Percentiles rank a stretch among this genome's conserved stretches.
Conservation (phyloP, 2,329 filamentous ascomycete genomes). For the Hymenoscyphus fructigenus region DNA sequence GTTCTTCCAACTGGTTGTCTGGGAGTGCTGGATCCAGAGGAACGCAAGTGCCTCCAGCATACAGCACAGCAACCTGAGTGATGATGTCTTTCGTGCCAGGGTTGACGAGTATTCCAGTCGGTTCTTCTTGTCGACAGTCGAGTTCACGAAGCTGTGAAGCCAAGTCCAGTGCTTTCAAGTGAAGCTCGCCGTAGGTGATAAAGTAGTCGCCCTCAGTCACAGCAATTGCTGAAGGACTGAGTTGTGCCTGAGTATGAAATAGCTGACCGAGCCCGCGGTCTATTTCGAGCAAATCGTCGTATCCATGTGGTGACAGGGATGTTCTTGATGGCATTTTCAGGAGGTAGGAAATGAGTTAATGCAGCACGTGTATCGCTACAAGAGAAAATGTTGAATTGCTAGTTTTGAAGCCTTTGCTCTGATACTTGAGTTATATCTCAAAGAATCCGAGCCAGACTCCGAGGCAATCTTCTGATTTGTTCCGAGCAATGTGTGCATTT, state of each 20-base stretch:
- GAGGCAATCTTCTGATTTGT: neutral
- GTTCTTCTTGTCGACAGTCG: slow-evolving; percentile 3
- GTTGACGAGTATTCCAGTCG: slow-evolving; percentile 1
- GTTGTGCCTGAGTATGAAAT: neutral
- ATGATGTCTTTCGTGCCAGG: slow-evolving; percentile 3
- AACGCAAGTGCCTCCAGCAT: slow-evolving; percentile 4
- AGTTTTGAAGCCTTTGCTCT: neutral
- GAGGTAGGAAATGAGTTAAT: neutral
- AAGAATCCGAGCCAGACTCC: neutral
- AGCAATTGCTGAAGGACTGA: neutral
- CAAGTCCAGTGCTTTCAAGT: slow-evolving; percentile 5
- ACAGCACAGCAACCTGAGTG: slow-evolving; percentile 6
- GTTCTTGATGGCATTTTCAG: slow-evolving; percentile 1
- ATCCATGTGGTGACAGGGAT: neutral
- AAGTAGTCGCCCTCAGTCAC: neutral
- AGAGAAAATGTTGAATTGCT: neutral
- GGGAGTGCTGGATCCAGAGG: neutral
- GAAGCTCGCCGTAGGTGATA: slow-evolving; percentile 2
- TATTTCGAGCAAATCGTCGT: neutral
- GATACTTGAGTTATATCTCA: neutral
- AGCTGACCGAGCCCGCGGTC: neutral
- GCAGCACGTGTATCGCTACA: slow-evolving; percentile 1
- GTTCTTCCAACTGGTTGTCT: slow-evolving; percentile 3
- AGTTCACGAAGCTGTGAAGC: neutral
- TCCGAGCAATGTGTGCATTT: neutral